Percentiles rank a stretch among this genome's conserved stretches.
Conservation (phyloP, 768 basidiomycete genomes). For the Suillus alpinus region DNA sequence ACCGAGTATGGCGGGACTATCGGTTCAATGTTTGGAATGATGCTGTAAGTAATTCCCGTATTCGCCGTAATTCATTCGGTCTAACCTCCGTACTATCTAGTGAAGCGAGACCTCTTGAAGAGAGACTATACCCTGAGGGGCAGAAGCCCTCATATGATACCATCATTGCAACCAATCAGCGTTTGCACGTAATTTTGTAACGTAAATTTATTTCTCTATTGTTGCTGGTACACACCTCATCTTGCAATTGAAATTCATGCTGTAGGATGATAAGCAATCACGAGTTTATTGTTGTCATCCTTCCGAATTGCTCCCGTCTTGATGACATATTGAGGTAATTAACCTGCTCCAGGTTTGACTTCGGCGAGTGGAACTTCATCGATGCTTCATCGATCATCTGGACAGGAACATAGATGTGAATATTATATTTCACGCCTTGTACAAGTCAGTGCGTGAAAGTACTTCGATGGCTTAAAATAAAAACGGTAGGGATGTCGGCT, state of each 20-base stretch:
- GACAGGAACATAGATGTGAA: neutral
- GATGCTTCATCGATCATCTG: neutral
- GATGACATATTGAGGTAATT: neutral
- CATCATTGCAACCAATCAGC: constrained; percentile 22
- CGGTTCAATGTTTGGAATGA: constrained; percentile 64
- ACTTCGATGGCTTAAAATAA: neutral
- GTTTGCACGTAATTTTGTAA: constrained; percentile 28
- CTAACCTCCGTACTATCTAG: constrained; percentile 18
- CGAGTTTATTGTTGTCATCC: neutral
- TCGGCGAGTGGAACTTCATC: neutral
- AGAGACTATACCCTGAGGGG: constrained; percentile 23
- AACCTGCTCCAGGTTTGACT: neutral
- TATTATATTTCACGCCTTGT: neutral
- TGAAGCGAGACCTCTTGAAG: constrained; percentile 4
- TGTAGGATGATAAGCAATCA: constrained; percentile 1
- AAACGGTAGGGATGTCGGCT: neutral
- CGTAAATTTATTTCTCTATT: constrained; percentile 24
- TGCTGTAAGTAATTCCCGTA: constrained; percentile 27
- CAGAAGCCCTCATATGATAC: constrained; percentile 25
- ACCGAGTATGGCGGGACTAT: constrained; percentile 66
- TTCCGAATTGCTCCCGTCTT: neutral
- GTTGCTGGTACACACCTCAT: constrained; percentile 9
- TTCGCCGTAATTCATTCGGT: neutral
- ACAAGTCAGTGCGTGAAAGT: neutral
- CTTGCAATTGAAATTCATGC: constrained; percentile 9